These are phyloP conservation scores for Gardenia jasminoides DNA, from an alignment of 257 asterid genomes.

Conservation along the genomic window DNA sequence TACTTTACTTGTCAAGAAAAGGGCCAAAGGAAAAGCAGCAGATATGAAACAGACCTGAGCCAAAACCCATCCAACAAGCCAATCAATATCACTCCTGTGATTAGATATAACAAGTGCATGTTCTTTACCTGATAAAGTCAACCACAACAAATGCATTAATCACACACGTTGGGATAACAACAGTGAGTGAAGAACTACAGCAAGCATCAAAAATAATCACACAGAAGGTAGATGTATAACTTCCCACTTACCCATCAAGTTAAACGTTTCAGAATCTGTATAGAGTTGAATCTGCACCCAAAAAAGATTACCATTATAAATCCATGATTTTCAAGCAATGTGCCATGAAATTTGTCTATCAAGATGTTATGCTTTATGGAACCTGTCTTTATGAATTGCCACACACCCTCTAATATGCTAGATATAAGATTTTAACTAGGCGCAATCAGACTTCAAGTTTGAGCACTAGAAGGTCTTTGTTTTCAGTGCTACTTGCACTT, in stretches of 20 bases:
- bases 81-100: conserved; percentile 95
- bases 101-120: conserved; percentile 82
- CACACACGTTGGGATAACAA: conserved; percentile 6
- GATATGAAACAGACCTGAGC: conserved; percentile 69
- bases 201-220: not conserved
- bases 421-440: too few relatives aligned
- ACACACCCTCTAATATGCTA: too few relatives aligned
- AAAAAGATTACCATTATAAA: conserved; percentile 9
- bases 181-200: not conserved
- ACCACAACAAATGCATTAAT: conserved; percentile 16
- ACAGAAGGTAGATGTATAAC: not conserved
- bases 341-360: too few relatives aligned
- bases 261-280: conserved; percentile 66
- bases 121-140: conserved; percentile 69
- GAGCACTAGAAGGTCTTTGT: not conserved
- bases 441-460: too few relatives aligned
- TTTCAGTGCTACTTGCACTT: not conserved
- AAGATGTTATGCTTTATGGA: too few relatives aligned
- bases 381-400: too few relatives aligned
- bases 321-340: not conserved
- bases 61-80: conserved; percentile 98
- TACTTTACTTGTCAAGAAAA: not conserved
- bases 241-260: conserved; percentile 60
- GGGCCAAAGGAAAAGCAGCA: not conserved
- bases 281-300: conserved; percentile 66